Evolutionary conservation across 2,329 filamentous ascomycete species (phyloP), one percentile per base, ranked within the genome.

Genomic region (Colletotrichum plurivorum): DNA sequence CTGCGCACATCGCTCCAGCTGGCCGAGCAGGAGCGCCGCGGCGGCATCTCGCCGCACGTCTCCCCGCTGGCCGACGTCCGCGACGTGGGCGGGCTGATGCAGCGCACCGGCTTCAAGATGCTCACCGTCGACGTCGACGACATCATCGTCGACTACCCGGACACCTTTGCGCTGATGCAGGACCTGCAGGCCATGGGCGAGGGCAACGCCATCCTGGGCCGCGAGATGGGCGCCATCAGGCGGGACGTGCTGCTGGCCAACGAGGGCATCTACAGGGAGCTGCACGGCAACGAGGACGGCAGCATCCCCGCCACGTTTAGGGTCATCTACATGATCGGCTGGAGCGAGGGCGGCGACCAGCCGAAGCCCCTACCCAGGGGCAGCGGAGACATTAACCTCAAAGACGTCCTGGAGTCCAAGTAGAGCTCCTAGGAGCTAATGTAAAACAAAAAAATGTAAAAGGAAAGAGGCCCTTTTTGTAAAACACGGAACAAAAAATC

Each of bases 261-360:
- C 27, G 93, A 98, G 73, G 93, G 90, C 48, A 97, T 99, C 66
- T 99, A 99, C 78, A 88, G 90, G 55, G 91, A 92, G 77, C 82
- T 99, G 65, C 94, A 99, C 79, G 95, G 93, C 18, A 94, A 97
- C 75, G 87, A 90, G 51, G 92, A 93, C 75, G 92, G 88, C 20
- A 89, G 84, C 1, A 86, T 96, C 71, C 96, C 96, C 1, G 96
- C 96, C 1, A 99, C 96, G 0, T 99, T 98, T 78, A 88, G 96
- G 73, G 87, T 97, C 74, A 98, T 99, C 71, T 97, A 96, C 80
- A 98, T 98, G 95, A 99, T 99, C 80, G 96, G 96, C 0, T 99
- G 96, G 96, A 97, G 95, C 78, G 93, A 95, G 73, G 92, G 93
- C 2, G 87, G 88, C 36, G 89, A 91, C 61, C 95, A 98, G 81